Conservation (phyloP, 1,139 yeast species). For the Yamadazyma dendronema region DNA sequence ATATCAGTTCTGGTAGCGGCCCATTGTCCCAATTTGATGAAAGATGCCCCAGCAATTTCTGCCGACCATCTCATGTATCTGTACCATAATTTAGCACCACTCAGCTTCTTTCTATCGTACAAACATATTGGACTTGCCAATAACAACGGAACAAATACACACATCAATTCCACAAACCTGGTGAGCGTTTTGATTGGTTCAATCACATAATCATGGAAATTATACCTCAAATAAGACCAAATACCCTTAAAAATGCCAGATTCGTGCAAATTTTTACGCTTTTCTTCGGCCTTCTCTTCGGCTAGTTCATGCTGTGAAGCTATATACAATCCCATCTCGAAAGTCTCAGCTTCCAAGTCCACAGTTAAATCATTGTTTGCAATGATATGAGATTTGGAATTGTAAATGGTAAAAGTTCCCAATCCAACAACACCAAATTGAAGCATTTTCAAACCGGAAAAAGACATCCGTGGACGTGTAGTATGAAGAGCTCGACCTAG, state of each 20-base stretch:
- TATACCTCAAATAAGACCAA: slow-evolving; percentile 37
- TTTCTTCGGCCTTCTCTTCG: slow-evolving; percentile 31
- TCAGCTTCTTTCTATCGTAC: slow-evolving; percentile 49
- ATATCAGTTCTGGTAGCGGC: slow-evolving; percentile 98
- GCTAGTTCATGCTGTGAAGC: slow-evolving; percentile 52
- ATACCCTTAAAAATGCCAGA: slow-evolving; percentile 27
- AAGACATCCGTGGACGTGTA: not conserved
- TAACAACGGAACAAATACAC: slow-evolving; percentile 70
- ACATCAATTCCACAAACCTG: slow-evolving; percentile 66
- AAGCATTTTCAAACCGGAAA: not conserved
- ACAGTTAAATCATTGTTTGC: slow-evolving; percentile 43
- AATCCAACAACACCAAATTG: slow-evolving; percentile 11
- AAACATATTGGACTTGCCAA: slow-evolving; percentile 62
- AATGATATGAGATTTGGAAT: slow-evolving; percentile 14
- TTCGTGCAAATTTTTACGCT: slow-evolving; percentile 24
- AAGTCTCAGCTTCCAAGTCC: slow-evolving; percentile 54
- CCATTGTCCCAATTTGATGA: slow-evolving; percentile 97
- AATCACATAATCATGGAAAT: slow-evolving; percentile 49
- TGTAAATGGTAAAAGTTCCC: slow-evolving; percentile 9
- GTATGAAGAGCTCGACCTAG: not conserved
- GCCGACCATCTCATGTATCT: slow-evolving; percentile 62
- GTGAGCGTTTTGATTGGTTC: slow-evolving; percentile 71
- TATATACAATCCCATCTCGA: slow-evolving; percentile 63
- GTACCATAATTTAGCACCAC: slow-evolving; percentile 76
- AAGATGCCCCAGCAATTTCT: slow-evolving; percentile 90